Base-by-base conservation (phyloP, 2,329 filamentous ascomycete genomes). In the Xylariaceae sp. region DNA sequence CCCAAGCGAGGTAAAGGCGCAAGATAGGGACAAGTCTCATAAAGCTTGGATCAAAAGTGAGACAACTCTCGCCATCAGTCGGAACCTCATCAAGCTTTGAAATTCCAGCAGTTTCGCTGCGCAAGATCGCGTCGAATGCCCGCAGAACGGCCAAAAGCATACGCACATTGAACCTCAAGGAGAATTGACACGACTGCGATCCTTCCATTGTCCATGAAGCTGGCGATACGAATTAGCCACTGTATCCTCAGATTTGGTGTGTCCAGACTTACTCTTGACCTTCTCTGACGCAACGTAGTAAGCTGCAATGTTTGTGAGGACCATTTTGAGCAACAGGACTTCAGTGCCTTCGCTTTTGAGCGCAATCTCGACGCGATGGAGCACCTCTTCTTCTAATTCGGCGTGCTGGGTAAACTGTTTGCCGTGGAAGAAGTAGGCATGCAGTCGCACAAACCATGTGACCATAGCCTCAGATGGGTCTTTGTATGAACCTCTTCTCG, bases 241-340 rank as follows among this genome's bases (percentile, higher is more conserved):
- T 7, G 7, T 5, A 27, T 50, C 38, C 39, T 48, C 48, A 45
- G 32, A 27, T 11, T 18, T 30, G 45, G 14, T 9, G 7, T 18
- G n/a, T 15, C 3, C 10, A 18, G 4, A 67, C 72, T 52, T 73
- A 83, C 85, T 71, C 65, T 75, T 72, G 53, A 85, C 76, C 58
- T 79, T 81, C 19, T 80, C 71, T 30, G 75, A 76, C 39, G 89
- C 86, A 62, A 89, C 78, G 56, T 86, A 81, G 66, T 94, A 89
- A 6, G 91, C 89, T 6, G 89, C 84, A 54, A 97, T 87, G 61
- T 95, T 97, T 58, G 92, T 83, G 40, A 96, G 73, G 6, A 89
- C 81, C 68, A 96, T 86, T 65, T 90, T 94, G 54, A 88, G 79
- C 27, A 96, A 67, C 11, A 82, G 78, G 11, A 77, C 76, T 40